phyloP scores from a whole-genome alignment of 768 basidiomycete species.

The Rhizopogon rudus region DNA sequence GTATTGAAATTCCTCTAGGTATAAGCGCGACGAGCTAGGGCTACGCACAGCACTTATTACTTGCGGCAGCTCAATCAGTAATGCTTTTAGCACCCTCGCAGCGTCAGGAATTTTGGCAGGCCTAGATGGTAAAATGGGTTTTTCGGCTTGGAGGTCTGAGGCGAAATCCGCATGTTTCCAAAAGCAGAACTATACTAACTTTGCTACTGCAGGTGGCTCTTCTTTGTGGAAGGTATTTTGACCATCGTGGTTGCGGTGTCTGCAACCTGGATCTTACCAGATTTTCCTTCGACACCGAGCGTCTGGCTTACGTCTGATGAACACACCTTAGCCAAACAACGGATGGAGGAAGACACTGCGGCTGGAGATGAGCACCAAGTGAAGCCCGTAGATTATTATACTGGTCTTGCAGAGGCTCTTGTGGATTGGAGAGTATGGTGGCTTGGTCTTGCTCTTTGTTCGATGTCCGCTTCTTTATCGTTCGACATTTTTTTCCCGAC shows the following conservation, averaged over 20 bases:
- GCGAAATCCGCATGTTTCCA: not conserved
- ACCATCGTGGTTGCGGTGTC: constrained; percentile 46
- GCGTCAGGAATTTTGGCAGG: constrained; percentile 69
- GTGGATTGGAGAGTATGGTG: constrained; percentile 82
- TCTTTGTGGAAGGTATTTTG: constrained; percentile 58
- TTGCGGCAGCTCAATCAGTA: constrained; percentile 70
- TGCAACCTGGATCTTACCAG: constrained; percentile 63
- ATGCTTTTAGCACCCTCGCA: constrained; percentile 78
- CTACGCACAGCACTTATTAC: constrained; percentile 60
- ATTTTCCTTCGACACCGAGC: constrained; percentile 58
- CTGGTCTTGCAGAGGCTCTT: constrained; percentile 52
- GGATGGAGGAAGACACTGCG: constrained; percentile 60
- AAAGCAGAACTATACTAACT: not conserved
- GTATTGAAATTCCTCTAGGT: not conserved
- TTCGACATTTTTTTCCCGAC: constrained; percentile 83
- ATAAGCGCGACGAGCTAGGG: constrained; percentile 57
- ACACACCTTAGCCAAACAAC: constrained; percentile 44
- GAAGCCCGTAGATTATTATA: constrained; percentile 28
- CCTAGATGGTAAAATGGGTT: constrained; percentile 64
- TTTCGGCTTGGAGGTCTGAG: constrained; percentile 65
- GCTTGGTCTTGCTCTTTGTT: constrained; percentile 58
- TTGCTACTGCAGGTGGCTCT: constrained; percentile 50
- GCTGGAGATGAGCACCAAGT: constrained; percentile 43
- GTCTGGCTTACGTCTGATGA: constrained; percentile 59
- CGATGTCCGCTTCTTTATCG: constrained; percentile 50